Base-by-base conservation (phyloP, 768 basidiomycete species). In the Lentinula aciculospora region DNA sequence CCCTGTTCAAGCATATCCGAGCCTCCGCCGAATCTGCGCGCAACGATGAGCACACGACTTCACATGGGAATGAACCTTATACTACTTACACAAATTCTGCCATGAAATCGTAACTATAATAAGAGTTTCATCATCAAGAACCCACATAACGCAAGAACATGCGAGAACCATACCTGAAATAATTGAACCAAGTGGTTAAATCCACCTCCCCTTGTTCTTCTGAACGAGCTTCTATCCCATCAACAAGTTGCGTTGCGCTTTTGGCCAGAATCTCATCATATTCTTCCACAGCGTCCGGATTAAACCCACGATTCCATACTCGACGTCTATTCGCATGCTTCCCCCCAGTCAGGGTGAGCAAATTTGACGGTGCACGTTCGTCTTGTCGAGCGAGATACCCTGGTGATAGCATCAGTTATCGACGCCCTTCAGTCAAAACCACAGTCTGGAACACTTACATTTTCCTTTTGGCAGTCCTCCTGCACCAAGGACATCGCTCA, bases 241-340 rank as follows among this genome's bases (percentile, higher is more conserved):
- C 62, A 23, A 64, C 59, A 8, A 71, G 65, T 51, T 68, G 68
- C 10, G 44, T 29, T 3, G 66, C 62, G 17, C 68, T 66, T 27
- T 58, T 50, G 4, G 53, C 36, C 9, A 72, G 56, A 8, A 66
- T 60, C 1, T 58, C 64, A 27, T 69, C 61, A 56, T 71, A 72
- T 36, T 66, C 68, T 27, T 62, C 62, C 6, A 73, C n/a, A 27
- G 69, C 62, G 4, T 60, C 58, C 34, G 66, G 55, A 54, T 59
- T 71, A 44, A 73, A 58, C 3, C 62, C 70, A 7, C 68, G 57
- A 48, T 68, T 67, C 72, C 72, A 73, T 10, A 67, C 53, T 39
- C 60, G 64, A 0, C 71, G 64, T 31, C 69, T 65, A n/a, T 62
- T 63, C 4, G 66, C 60, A 53, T 73, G 71, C 21, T 64, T 63